Conservation (phyloP, 2,329 filamentous ascomycete species). For the Ascocoryne sarcoides region DNA sequence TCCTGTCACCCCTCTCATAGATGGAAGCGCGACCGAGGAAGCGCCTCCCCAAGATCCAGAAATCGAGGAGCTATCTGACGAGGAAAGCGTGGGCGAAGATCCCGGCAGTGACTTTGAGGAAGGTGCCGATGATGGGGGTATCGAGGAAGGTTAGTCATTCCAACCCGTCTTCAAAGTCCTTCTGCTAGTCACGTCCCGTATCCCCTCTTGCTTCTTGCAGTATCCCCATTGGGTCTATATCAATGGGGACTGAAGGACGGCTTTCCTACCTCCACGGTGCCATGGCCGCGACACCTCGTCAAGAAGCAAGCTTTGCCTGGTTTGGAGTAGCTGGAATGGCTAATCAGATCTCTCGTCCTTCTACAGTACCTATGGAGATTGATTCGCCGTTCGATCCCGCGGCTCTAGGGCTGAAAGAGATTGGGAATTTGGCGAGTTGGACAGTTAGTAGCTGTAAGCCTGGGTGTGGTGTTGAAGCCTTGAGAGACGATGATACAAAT, state of each 20-base stretch:
- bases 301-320: background rate
- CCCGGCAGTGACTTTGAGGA: background rate
- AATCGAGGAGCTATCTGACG: background rate
- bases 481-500: slow-evolving; percentile 63
- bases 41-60: background rate
- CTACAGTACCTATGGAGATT: slow-evolving; percentile 27
- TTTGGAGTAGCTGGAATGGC: background rate
- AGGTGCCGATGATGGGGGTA: background rate
- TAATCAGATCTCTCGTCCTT: slow-evolving; percentile 1
- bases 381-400: slow-evolving; percentile 41
- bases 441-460: slow-evolving; percentile 77
- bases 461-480: slow-evolving; percentile 67
- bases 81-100: background rate
- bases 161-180: background rate
- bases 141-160: background rate
- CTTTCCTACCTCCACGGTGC: background rate
- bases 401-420: slow-evolving; percentile 59
- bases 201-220: background rate
- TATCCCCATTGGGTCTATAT: too few species aligned
- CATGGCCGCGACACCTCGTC: background rate
- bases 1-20: background rate
- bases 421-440: slow-evolving; percentile 75
- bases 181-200: background rate
- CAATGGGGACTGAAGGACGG: too few species aligned
- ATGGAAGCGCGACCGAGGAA: background rate